These are phyloP conservation scores for Taxillus chinensis DNA, from an alignment of 164 flowering plant genomes.

Conservation along the genomic window DNA sequence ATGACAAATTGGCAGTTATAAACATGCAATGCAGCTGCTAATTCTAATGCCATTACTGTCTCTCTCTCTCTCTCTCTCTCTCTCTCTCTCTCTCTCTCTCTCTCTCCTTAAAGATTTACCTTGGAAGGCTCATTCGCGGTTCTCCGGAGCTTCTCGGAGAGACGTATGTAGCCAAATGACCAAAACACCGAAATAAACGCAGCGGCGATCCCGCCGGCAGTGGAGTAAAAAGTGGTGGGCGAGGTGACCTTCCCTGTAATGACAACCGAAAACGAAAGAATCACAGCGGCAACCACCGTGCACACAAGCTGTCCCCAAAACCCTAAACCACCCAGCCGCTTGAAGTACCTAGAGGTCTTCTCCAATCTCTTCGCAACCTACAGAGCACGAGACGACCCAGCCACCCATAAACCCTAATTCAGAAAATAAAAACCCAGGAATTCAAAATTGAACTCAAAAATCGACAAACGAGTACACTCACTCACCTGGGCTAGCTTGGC, in stretches of 20 bases:
- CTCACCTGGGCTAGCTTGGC: not conserved
- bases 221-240: not conserved
- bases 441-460: not conserved
- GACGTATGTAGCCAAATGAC: not conserved
- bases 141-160: not conserved
- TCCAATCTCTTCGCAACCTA: constrained; percentile 3
- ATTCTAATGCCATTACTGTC: too few relatives aligned
- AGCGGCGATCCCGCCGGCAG: not conserved
- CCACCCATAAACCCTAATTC: not conserved
- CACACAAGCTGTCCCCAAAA: constrained; percentile 3
- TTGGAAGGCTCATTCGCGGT: constrained; percentile 1
- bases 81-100: too few relatives aligned
- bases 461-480: not conserved
- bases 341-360: not conserved
- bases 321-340: constrained; percentile 3
- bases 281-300: constrained; percentile 1
- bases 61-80: too few relatives aligned
- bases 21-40: too few relatives aligned
- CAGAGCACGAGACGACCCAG: not conserved
- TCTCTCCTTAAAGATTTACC: not conserved
- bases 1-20: too few relatives aligned
- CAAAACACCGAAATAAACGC: not conserved
- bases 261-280: constrained; percentile 3
- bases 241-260: constrained; percentile 1
- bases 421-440: too few relatives aligned